Evolutionary conservation across 495 filamentous ascomycete species (phyloP).

Genomic region (Podospora fimiseda): DNA sequence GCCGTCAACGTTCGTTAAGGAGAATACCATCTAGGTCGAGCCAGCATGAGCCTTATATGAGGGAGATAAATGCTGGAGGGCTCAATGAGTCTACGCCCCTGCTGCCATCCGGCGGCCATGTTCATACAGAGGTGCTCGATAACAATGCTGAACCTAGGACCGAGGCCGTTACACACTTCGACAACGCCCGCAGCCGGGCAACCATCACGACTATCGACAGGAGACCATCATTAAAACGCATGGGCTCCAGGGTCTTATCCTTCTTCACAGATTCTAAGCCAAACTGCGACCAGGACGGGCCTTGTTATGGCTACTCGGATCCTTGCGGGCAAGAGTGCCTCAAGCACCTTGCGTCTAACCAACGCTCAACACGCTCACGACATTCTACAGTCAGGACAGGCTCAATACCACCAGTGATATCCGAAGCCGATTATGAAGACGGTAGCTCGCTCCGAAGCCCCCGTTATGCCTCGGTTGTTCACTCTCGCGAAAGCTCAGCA

Average conservation of each 20-base stretch:
- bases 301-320: constrained; percentile 79
- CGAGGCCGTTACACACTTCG: constrained; percentile 12
- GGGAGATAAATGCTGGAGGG: constrained; percentile 13
- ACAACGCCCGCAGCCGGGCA: constrained; percentile 1
- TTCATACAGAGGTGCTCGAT: constrained; percentile 8
- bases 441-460: constrained; percentile 20
- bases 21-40: constrained; percentile 22
- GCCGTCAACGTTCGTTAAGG: constrained; percentile 19
- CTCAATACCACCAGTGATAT: background rate
- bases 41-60: constrained; percentile 14
- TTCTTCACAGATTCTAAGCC: constrained; percentile 62
- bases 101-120: constrained; percentile 11
- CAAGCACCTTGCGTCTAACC: constrained; percentile 45
- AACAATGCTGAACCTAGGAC: background rate
- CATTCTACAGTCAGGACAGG: constrained; percentile 22
- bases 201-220: constrained; percentile 16
- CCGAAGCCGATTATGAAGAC: constrained; percentile 21
- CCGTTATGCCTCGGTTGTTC: constrained; percentile 23
- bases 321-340: constrained; percentile 80
- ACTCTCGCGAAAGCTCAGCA: constrained; percentile 18
- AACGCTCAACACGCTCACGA: constrained; percentile 20
- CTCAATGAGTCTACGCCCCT: constrained; percentile 29
- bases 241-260: constrained; percentile 51
- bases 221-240: constrained; percentile 39
- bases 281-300: constrained; percentile 65